phyloP scores from a whole-genome alignment of 805 yeast species.

The Saccharomycopsis capsularis region DNA sequence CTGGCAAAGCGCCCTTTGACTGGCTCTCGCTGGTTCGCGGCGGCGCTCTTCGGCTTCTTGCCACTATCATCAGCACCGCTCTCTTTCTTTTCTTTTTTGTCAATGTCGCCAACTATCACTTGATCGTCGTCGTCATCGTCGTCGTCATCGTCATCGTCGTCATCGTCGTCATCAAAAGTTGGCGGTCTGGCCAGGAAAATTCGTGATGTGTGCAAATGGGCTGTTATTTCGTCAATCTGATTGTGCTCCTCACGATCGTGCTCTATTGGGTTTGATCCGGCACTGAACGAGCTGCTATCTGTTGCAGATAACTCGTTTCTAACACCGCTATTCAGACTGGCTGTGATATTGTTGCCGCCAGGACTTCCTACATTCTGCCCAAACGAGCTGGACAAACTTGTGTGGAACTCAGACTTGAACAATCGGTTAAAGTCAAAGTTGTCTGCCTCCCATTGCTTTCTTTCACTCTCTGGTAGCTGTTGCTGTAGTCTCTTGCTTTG shows the following conservation, averaged over 20 bases:
- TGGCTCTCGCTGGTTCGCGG: background rate
- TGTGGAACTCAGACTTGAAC: slow-evolving; percentile 6
- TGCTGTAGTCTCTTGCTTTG: background rate
- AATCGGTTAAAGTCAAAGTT: slow-evolving; percentile 9
- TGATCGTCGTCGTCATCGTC: slow-evolving; percentile 1
- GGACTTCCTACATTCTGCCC: background rate
- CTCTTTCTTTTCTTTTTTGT: background rate
- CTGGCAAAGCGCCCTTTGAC: background rate
- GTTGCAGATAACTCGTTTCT: background rate
- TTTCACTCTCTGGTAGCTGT: background rate
- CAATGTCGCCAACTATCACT: background rate
- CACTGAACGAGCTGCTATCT: background rate
- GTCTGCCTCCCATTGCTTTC: background rate
- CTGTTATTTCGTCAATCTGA: slow-evolving; percentile 1
- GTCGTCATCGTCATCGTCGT: background rate
- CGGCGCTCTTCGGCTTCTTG: background rate
- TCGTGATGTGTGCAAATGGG: slow-evolving; percentile 14
- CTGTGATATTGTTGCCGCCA: background rate
- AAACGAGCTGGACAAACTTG: background rate
- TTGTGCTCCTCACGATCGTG: background rate
- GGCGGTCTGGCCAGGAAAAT: slow-evolving; percentile 7
- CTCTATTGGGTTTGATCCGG: background rate
- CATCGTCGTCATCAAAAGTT: background rate
- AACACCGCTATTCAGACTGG: background rate
- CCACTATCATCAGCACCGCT: background rate